These are phyloP conservation scores for Paxillus involutus DNA, from an alignment of 768 basidiomycete genomes.

Conservation along the genomic window DNA sequence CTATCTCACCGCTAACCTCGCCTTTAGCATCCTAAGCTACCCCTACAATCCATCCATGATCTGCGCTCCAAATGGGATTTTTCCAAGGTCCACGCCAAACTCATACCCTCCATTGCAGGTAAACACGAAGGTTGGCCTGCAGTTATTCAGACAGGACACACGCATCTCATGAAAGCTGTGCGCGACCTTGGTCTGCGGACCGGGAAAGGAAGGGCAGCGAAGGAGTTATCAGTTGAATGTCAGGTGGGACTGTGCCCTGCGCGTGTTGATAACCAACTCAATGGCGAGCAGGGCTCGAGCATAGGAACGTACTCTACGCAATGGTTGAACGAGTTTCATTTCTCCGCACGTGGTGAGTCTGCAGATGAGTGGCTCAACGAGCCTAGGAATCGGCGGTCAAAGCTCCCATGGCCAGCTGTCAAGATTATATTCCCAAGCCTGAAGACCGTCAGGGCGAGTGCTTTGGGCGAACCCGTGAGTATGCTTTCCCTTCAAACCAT, in stretches of 20 bases:
- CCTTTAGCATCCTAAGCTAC: slow-evolving; percentile 59
- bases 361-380: slow-evolving; percentile 68
- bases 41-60: slow-evolving; percentile 59
- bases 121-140: slow-evolving; percentile 78
- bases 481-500: not conserved
- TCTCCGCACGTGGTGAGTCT: slow-evolving; percentile 71
- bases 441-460: slow-evolving; percentile 68
- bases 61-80: slow-evolving; percentile 80
- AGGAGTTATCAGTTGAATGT: slow-evolving; percentile 67
- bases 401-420: slow-evolving; percentile 58
- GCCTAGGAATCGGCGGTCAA: slow-evolving; percentile 55
- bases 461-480: slow-evolving; percentile 57
- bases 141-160: slow-evolving; percentile 64
- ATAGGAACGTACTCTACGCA: slow-evolving; percentile 74
- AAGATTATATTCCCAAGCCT: no score
- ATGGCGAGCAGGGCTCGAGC: slow-evolving; percentile 69
- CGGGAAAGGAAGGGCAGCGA: slow-evolving; percentile 47
- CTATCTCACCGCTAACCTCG: slow-evolving; percentile 5
- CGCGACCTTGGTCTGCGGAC: slow-evolving; percentile 62
- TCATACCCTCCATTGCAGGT: slow-evolving; percentile 84
- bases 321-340: slow-evolving; percentile 86
- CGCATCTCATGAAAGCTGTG: slow-evolving; percentile 71
- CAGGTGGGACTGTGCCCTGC: slow-evolving; percentile 52
- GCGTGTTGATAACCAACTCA: slow-evolving; percentile 1
- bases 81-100: slow-evolving; percentile 66